Evolutionary conservation across 257 asterid species (phyloP).

Genomic region (Nicotiana otophora): DNA sequence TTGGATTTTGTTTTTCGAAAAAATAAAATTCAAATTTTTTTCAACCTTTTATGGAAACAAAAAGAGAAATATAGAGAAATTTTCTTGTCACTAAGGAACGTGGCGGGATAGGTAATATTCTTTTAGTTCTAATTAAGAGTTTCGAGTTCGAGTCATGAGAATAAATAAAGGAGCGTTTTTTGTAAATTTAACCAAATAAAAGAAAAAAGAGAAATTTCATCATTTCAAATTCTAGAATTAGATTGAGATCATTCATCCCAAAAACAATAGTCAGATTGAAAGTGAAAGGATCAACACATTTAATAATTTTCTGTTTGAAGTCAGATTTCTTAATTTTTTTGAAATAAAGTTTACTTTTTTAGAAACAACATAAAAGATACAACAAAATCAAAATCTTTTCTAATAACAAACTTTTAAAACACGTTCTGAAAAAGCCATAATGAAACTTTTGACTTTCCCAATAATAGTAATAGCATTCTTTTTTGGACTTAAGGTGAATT

Average conservation of each 20-base stretch:
- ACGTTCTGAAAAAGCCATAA: background rate
- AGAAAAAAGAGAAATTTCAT: background rate
- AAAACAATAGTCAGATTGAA: background rate
- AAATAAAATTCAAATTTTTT: background rate
- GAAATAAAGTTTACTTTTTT: background rate
- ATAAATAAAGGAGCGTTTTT: background rate
- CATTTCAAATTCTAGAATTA: background rate
- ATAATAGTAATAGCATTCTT: background rate
- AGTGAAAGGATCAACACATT: background rate
- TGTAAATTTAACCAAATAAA: background rate
- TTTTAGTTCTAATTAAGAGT: fast-evolving
- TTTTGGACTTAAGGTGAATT: background rate
- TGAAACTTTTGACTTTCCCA: background rate
- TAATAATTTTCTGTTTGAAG: background rate
- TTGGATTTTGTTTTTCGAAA: background rate
- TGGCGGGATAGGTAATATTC: background rate
- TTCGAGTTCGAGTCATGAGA: background rate
- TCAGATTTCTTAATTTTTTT: background rate
- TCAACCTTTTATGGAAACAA: background rate
- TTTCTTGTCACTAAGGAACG: background rate
- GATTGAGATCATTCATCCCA: background rate
- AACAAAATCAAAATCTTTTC: background rate
- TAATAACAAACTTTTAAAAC: background rate
- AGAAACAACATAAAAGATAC: background rate
- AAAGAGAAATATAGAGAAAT: background rate